These are phyloP conservation scores for Lepidopterella palustris DNA, from an alignment of 495 filamentous ascomycete species.

Conservation along the genomic window DNA sequence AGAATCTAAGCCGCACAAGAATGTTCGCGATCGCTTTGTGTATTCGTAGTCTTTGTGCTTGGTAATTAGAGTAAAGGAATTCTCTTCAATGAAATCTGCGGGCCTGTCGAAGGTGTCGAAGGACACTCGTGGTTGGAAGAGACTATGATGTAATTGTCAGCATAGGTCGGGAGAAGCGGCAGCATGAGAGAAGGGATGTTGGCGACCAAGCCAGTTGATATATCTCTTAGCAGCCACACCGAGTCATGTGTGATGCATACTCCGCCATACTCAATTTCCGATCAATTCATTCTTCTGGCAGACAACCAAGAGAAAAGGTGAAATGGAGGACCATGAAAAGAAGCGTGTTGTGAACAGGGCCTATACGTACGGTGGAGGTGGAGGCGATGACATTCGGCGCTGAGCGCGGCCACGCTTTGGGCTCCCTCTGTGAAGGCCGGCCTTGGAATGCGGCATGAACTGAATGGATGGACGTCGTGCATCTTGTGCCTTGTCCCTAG, in stretches of 20 bases:
- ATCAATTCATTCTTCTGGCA: neutral
- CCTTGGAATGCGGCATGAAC: conserved; percentile 24
- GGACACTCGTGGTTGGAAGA: conserved; percentile 63
- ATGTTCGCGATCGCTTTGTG: conserved; percentile 77
- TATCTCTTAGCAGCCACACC: conserved; percentile 21
- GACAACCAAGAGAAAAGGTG: neutral
- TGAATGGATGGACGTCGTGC: conserved; percentile 25
- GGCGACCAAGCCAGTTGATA: conserved; percentile 16
- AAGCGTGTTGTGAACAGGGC: neutral
- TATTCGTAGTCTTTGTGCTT: conserved; percentile 87
- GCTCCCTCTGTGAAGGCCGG: conserved; percentile 17
- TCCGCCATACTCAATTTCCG: conserved; percentile 14
- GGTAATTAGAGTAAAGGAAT: conserved; percentile 67
- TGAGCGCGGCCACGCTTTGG: conserved; percentile 20
- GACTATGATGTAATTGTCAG: conserved; percentile 26
- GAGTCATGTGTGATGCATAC: conserved; percentile 16
- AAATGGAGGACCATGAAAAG: neutral
- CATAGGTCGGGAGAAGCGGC: neutral
- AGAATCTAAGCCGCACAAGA: conserved; percentile 89
- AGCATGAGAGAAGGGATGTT: conserved; percentile 14
- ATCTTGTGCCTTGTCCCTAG: conserved; percentile 11
- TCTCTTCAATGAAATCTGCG: conserved; percentile 48
- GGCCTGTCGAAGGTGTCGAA: conserved; percentile 93
- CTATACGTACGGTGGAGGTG: conserved; percentile 34
- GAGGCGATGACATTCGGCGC: conserved; percentile 28